phyloP scores from a whole-genome alignment of 441 rosid genomes.

The Bocquillonia castaneifolia region DNA sequence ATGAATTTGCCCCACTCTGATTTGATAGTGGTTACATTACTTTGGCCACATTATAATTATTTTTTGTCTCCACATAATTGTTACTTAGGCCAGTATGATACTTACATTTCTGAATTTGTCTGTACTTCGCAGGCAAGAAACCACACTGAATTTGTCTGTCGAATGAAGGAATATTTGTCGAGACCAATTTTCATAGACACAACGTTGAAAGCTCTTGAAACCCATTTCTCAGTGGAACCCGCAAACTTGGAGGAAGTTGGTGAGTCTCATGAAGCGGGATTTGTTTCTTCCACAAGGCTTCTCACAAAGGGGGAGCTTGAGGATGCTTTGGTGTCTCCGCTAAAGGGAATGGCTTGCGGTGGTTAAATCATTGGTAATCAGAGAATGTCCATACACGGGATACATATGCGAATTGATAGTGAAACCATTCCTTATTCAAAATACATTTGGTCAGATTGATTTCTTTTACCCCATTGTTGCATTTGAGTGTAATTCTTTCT shows the following conservation, averaged over 20 bases:
- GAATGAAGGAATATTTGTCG: conserved; percentile 56
- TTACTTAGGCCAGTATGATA: background rate
- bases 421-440: background rate
- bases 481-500: background rate
- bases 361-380: conserved; percentile 5
- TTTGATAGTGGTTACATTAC: background rate
- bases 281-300: conserved; percentile 39
- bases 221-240: conserved; percentile 45
- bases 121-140: conserved; percentile 45
- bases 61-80: background rate
- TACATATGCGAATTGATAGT: background rate
- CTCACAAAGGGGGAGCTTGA: conserved; percentile 49
- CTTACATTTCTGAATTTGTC: background rate
- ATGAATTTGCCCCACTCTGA: background rate
- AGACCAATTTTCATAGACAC: conserved; percentile 52
- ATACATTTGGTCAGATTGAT: background rate
- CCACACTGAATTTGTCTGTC: conserved; percentile 60
- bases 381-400: background rate
- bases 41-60: background rate
- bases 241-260: conserved; percentile 31
- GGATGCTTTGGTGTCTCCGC: conserved; percentile 27
- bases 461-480: background rate
- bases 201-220: conserved; percentile 45
- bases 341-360: background rate
- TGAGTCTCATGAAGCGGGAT: conserved; percentile 21